A percentile compares a stretch with the other conserved stretches of the same genome.
phyloP scores from a whole-genome alignment of 805 yeast species.

The Wickerhamiella vanderwaltii region DNA sequence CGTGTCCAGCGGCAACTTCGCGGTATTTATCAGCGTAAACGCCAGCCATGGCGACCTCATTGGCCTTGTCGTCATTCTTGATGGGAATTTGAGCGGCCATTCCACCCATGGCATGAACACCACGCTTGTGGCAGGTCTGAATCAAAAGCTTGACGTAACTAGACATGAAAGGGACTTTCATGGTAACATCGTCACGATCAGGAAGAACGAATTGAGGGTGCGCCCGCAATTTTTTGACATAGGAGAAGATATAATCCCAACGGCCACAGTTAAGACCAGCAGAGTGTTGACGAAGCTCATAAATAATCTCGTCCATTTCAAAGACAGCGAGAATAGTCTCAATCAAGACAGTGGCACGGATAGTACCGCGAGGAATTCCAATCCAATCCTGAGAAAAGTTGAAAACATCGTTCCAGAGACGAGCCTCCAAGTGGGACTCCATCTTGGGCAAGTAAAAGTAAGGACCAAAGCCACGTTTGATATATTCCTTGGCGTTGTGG shows the following conservation, averaged over 20 bases:
- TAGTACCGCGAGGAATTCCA: constrained; percentile 53
- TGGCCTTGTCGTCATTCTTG: constrained; percentile 49
- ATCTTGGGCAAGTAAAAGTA: constrained; percentile 64
- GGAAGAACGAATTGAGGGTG: constrained; percentile 53
- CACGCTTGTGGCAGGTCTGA: constrained; percentile 57
- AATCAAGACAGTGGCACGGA: constrained; percentile 58
- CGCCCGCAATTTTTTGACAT: constrained; percentile 51
- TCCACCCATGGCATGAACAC: constrained; percentile 68
- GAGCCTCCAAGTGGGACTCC: constrained; percentile 68
- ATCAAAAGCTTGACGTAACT: constrained; percentile 53
- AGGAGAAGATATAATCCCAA: constrained; percentile 66
- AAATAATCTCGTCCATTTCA: constrained; percentile 69
- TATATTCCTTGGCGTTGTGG: constrained; percentile 51
- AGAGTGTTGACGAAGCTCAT: constrained; percentile 57
- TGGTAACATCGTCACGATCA: constrained; percentile 57
- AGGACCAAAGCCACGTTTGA: constrained; percentile 51
- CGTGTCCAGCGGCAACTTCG: constrained; percentile 58
- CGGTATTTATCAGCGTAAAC: constrained; percentile 57
- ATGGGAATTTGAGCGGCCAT: constrained; percentile 72
- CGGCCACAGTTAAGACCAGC: constrained; percentile 67
- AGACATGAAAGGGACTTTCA: constrained; percentile 59
- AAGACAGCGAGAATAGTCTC: constrained; percentile 64
- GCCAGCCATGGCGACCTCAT: constrained; percentile 52
- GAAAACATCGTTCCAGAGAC: constrained; percentile 64
- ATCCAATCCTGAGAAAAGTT: constrained; percentile 51